These are phyloP conservation scores for Starmerella apis DNA, from an alignment of 805 yeast genomes.

Conservation along the genomic window DNA sequence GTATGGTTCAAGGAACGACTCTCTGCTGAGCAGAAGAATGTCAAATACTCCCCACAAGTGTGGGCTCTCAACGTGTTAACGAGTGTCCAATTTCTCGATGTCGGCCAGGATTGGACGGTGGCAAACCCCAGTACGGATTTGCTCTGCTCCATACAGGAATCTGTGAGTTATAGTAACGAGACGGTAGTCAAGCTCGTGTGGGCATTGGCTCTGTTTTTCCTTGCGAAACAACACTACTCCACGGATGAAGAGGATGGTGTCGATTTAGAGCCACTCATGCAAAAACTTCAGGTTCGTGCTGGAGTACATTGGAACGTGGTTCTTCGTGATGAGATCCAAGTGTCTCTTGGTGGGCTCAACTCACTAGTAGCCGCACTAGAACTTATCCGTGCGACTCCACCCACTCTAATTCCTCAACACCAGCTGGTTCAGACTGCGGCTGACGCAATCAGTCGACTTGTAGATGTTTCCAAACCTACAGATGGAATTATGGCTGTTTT, in stretches of 20 bases:
- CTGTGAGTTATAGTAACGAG: slow-evolving; percentile 7
- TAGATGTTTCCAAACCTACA: slow-evolving; percentile 17
- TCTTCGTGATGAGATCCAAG: slow-evolving; percentile 14
- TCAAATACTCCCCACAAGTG: not conserved
- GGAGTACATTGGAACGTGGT: slow-evolving; percentile 22
- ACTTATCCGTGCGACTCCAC: slow-evolving; percentile 5
- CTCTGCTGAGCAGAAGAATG: slow-evolving; percentile 1
- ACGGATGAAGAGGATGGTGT: slow-evolving; percentile 12
- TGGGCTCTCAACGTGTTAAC: slow-evolving; percentile 19
- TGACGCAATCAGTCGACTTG: slow-evolving; percentile 21
- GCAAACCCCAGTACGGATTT: slow-evolving; percentile 16
- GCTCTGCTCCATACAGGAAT: slow-evolving; percentile 21
- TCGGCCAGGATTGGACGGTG: slow-evolving; percentile 25
- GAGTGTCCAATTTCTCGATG: slow-evolving; percentile 27
- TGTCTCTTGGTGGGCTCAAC: slow-evolving; percentile 7
- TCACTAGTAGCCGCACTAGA: slow-evolving; percentile 17
- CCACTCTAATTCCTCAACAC: slow-evolving; percentile 7
- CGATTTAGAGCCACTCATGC: slow-evolving; percentile 18
- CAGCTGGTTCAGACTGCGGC: slow-evolving; percentile 25
- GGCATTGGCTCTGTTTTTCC: slow-evolving; percentile 26
- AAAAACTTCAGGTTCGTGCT: slow-evolving; percentile 14
- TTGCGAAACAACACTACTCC: slow-evolving; percentile 23
- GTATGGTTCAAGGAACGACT: slow-evolving; percentile 19
- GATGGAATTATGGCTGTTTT: slow-evolving; percentile 30
- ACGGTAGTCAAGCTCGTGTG: slow-evolving; percentile 25